These are phyloP conservation scores for Prunus campanulata DNA, from an alignment of 306 rosid genomes.

Conservation along the genomic window DNA sequence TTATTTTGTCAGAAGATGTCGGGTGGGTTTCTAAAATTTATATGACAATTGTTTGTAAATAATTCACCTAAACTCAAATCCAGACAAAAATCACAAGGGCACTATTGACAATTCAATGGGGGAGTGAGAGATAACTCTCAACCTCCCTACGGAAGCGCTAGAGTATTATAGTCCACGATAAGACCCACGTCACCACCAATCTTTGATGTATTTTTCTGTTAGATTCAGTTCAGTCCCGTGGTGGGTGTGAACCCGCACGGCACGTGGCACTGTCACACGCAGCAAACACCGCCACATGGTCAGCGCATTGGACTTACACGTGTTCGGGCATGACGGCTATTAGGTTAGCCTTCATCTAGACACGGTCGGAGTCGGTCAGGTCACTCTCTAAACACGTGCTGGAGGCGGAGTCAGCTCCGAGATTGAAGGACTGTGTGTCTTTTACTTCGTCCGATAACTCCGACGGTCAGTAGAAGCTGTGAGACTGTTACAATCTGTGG, in stretches of 20 bases:
- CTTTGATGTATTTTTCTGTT: slow-evolving; percentile 28
- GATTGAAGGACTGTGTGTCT: background rate
- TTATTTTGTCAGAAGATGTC: too few species aligned
- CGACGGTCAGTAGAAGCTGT: background rate
- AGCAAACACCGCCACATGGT: slow-evolving; percentile 19
- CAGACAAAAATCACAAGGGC: background rate
- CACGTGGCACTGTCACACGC: slow-evolving; percentile 22
- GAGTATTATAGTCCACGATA: slow-evolving; percentile 11
- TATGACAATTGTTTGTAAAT: background rate
- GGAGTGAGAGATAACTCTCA: background rate
- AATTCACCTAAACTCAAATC: background rate
- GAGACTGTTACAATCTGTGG: background rate
- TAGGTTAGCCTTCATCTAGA: slow-evolving; percentile 3
- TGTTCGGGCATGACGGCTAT: slow-evolving; percentile 32
- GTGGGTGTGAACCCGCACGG: background rate
- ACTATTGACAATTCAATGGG: background rate
- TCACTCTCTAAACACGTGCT: slow-evolving; percentile 12
- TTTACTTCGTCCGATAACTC: background rate
- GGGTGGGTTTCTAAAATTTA: too few species aligned
- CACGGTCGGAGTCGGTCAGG: background rate
- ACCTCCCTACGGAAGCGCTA: too few species aligned
- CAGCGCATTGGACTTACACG: slow-evolving; percentile 33
- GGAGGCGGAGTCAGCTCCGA: slow-evolving; percentile 2
- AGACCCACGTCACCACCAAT: slow-evolving; percentile 16
- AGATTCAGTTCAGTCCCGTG: slow-evolving; percentile 39